Base-by-base conservation (phyloP, 164 flowering plant genomes). In the Stephania cephalantha region DNA sequence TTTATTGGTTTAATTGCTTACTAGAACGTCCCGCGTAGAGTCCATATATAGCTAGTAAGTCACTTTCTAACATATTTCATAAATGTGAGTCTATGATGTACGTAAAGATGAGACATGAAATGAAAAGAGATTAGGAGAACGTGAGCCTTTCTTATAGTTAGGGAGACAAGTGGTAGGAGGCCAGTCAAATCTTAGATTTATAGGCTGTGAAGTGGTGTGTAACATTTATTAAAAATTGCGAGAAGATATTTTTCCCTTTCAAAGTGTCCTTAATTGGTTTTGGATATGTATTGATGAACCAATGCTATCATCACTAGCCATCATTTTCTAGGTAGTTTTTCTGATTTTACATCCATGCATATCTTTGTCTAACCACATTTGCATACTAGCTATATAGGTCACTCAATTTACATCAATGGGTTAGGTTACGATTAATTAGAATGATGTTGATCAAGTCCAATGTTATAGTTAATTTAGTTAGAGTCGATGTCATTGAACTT, bases 131-230 rank as follows among this genome's bases (percentile, higher is more conserved):
- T 46, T 71, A 68, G 68, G 17, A 53, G 85, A 81, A 83, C 84
- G 77, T 83, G 85, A 82, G 70, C 3, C 79, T 83, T 83, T 77
- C 80, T 75, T 25, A 73, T 50, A 67, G 80, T 75, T 71, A 74
- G 84, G 84, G 85, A 46, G 82, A 81, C 85, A 70, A 70, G 55
- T 29, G 53, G 72, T 45, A n/a, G 72, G 53, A 45, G 72, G n/a
- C 25, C 20, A 2, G 72, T 46, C 72, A 10, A 70, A 70, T 70
- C 72, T 13, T 45, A 45, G 1, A 18, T 50, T 10, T 50, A 50
- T 50, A 50, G 11, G 12, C 15, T 50, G 15, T 45, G 52, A 70
- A 70, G 22, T 70, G n/a, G 42, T 70, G 44, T 50, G 15, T 50
- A 15, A 13, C 22, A 42, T 55, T 18, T 58, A 58, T 58, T 0